phyloP scores from a whole-genome alignment of 768 basidiomycete genomes.

The Hebeloma cylindrosporum region DNA sequence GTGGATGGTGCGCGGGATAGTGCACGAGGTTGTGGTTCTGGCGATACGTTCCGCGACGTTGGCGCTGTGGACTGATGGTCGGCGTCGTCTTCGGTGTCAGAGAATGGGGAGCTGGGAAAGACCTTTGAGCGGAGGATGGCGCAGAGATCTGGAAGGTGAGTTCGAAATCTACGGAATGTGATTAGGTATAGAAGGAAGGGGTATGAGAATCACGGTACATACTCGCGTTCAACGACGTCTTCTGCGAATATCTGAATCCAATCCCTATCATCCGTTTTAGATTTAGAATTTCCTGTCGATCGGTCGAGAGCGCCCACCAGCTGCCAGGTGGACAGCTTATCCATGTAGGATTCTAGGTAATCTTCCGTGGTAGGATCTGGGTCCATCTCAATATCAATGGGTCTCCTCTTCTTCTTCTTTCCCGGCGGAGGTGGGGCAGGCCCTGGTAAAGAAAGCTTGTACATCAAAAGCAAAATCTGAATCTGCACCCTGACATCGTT shows the following conservation, averaged over 20 bases:
- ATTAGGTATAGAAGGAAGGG: background rate
- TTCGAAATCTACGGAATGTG: constrained; percentile 50
- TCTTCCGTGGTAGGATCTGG: constrained; percentile 39
- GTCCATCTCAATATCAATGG: constrained; percentile 15
- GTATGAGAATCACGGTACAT: constrained; percentile 22
- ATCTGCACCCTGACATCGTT: constrained; percentile 66
- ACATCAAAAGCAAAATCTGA: constrained; percentile 69
- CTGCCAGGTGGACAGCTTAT: constrained; percentile 79
- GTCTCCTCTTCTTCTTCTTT: constrained; percentile 29
- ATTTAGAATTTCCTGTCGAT: constrained; percentile 9
- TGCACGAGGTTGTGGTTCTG: constrained; percentile 9
- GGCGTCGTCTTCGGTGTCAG: constrained; percentile 37
- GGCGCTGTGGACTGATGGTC: background rate
- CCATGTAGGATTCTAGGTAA: constrained; percentile 72
- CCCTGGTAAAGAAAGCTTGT: constrained; percentile 63
- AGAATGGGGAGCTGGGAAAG: constrained; percentile 64
- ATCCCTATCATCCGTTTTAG: constrained; percentile 42
- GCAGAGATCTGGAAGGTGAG: constrained; percentile 51
- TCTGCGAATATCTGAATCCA: constrained; percentile 78
- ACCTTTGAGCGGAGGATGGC: constrained; percentile 63
- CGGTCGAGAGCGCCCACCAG: constrained; percentile 44
- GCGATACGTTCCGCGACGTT: constrained; percentile 11
- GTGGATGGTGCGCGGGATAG: constrained; percentile 23
- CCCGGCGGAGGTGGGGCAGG: constrained; percentile 23
- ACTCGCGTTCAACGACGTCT: constrained; percentile 66